Conservation (phyloP, 495 filamentous ascomycete species). For the Aspergillus hancockii region DNA sequence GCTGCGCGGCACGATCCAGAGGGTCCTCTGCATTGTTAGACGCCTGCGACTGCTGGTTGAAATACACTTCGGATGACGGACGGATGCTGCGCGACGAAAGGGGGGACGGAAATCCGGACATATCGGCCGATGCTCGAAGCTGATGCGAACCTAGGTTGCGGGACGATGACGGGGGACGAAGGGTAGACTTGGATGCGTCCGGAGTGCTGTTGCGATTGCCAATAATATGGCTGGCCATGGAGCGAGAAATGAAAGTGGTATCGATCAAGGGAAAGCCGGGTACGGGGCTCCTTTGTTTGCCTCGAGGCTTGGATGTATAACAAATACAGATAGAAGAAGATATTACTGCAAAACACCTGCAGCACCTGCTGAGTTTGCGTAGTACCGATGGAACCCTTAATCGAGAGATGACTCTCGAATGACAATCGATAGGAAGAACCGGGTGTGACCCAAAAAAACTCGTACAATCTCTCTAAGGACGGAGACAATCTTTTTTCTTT, state of each 20-base stretch:
- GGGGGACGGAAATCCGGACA: constrained; percentile 83
- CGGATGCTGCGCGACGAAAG: constrained; percentile 79
- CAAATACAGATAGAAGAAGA: constrained; percentile 39
- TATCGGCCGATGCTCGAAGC: constrained; percentile 93
- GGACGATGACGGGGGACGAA: constrained; percentile 86
- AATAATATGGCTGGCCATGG: constrained; percentile 62
- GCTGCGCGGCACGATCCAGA: constrained; percentile 89
- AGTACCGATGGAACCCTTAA: constrained; percentile 16
- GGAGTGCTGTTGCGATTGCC: constrained; percentile 98
- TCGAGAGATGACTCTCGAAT: constrained; percentile 3
- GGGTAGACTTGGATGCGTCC: constrained; percentile 80
- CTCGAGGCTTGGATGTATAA: constrained; percentile 29
- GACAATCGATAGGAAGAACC: constrained; percentile 4
- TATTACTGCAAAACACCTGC: constrained; percentile 70
- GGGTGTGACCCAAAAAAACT: constrained; percentile 17
- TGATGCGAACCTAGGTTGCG: constrained; percentile 79
- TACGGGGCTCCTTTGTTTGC: constrained; percentile 11
- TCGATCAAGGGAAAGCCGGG: constrained; percentile 17
- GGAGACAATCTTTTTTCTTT: constrained; percentile 16
- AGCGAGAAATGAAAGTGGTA: constrained; percentile 38
- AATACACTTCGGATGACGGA: constrained; percentile 90
- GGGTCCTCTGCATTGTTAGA: constrained; percentile 77
- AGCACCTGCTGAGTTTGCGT: constrained; percentile 87
- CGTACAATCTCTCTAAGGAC: constrained; percentile 26
- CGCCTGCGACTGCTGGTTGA: constrained; percentile 67